Percentiles rank a stretch among this genome's conserved stretches.
Conservation (phyloP, 176 grass and related monocot genomes). For the Echinochloa phyllopogon region DNA sequence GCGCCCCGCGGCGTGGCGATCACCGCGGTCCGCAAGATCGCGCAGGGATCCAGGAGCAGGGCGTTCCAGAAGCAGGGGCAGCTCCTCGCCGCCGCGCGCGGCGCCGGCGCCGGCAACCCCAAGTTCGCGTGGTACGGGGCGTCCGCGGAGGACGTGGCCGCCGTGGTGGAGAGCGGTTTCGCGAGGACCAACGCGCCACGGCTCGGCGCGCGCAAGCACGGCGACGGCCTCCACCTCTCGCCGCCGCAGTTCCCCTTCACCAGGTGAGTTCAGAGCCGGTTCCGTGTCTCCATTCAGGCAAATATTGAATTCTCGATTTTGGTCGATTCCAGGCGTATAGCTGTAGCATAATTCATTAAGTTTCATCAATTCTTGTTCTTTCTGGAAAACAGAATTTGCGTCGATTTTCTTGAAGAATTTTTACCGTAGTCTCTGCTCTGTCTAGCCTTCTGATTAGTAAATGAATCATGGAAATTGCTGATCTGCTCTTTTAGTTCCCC, state of each 20-base stretch:
- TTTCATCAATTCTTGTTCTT: not conserved
- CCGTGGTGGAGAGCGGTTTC: slow-evolving; percentile 54
- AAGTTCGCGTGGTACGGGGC: slow-evolving; percentile 82
- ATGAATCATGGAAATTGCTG: not conserved
- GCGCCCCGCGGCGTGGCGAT: slow-evolving; percentile 30
- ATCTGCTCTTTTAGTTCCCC: not conserved
- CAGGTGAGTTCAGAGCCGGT: slow-evolving; percentile 50
- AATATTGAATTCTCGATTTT: not conserved
- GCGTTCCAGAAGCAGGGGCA: slow-evolving; percentile 57
- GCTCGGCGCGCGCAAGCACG: slow-evolving; percentile 51
- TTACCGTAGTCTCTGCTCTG: not conserved
- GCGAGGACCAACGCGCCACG: slow-evolving; percentile 33
- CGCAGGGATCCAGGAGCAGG: slow-evolving; percentile 38
- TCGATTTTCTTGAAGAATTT: not conserved
- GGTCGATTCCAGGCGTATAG: not conserved
- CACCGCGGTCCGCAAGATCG: slow-evolving; percentile 66
- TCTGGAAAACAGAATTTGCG: not conserved
- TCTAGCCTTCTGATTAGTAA: not conserved
- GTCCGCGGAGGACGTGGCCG: slow-evolving; percentile 49
- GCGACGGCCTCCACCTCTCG: slow-evolving; percentile 78
- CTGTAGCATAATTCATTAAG: slow-evolving; percentile 2
- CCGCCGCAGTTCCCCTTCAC: slow-evolving; percentile 59
- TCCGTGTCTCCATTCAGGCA: not conserved
- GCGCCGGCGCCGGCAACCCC: slow-evolving; percentile 31
- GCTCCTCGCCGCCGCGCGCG: slow-evolving; percentile 50